Evolutionary conservation across 371 early-diverging fungal species (phyloP).

Genomic region (Mortierella sp.): DNA sequence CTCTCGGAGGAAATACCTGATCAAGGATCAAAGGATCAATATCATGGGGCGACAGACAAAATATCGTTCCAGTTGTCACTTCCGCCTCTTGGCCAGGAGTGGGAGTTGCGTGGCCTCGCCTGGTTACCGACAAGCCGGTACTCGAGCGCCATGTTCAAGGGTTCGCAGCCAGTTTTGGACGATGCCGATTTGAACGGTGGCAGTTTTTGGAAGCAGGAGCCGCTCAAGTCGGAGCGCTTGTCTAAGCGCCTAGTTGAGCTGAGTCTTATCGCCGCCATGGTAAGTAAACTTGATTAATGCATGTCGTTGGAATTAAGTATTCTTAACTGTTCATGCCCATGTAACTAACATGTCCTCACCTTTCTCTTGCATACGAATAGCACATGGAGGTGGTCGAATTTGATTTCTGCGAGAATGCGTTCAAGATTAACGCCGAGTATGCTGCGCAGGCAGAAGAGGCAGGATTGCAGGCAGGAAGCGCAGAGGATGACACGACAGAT

Average conservation of each 20-base stretch:
- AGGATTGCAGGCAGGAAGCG: not conserved
- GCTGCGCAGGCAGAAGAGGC: slow-evolving; percentile 24
- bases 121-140: slow-evolving; percentile 61
- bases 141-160: slow-evolving; percentile 61
- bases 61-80: slow-evolving; percentile 25
- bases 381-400: slow-evolving; percentile 49
- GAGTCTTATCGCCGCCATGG: slow-evolving; percentile 56
- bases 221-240: slow-evolving; percentile 29
- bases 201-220: slow-evolving; percentile 48
- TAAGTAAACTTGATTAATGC: slow-evolving; percentile 21
- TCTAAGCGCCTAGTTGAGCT: slow-evolving; percentile 49
- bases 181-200: slow-evolving; percentile 46
- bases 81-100: slow-evolving; percentile 57
- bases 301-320: not conserved
- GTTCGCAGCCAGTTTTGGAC: slow-evolving; percentile 30
- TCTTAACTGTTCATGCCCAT: not conserved
- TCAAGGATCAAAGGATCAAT: not conserved
- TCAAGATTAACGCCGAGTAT: slow-evolving; percentile 44
- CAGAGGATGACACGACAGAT: slow-evolving; percentile 43
- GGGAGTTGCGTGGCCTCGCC: slow-evolving; percentile 60
- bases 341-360: not conserved
- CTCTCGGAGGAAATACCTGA: slow-evolving; percentile 41
- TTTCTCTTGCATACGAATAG: slow-evolving; percentile 10
- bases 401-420: slow-evolving; percentile 54
- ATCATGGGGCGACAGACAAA: slow-evolving; percentile 10